phyloP scores from a whole-genome alignment of 2,329 filamentous ascomycete species.

The Fusarium sp. region DNA sequence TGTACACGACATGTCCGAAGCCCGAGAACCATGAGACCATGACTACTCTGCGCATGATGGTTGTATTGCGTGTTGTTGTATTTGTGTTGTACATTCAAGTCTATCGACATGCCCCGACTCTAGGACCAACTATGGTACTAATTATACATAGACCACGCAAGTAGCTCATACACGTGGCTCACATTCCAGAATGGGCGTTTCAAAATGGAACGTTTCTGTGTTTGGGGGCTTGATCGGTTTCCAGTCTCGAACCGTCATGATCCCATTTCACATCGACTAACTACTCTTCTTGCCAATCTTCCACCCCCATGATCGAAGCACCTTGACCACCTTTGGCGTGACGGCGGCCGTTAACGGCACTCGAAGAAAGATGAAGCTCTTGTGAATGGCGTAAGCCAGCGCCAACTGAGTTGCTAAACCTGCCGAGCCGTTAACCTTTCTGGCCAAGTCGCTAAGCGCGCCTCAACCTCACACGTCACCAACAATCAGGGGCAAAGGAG shows the following conservation, averaged over 20 bases:
- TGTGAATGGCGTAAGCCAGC: slow-evolving; percentile 96
- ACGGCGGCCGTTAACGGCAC: slow-evolving; percentile 91
- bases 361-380: slow-evolving; percentile 96
- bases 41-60: neutral
- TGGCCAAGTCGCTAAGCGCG: slow-evolving; percentile 15
- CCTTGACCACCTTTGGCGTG: slow-evolving; percentile 93
- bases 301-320: slow-evolving; percentile 88
- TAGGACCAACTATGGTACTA: slow-evolving; percentile 14
- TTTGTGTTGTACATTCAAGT: slow-evolving; percentile 18
- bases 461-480: slow-evolving; percentile 6
- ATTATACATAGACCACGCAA: slow-evolving; percentile 20
- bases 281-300: slow-evolving; percentile 80
- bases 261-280: slow-evolving; percentile 17
- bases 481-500: slow-evolving; percentile 5
- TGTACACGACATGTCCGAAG: neutral
- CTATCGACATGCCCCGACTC: slow-evolving; percentile 15
- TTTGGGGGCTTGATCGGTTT: slow-evolving; percentile 12
- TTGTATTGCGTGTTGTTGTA: neutral
- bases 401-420: slow-evolving; percentile 82
- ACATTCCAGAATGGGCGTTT: slow-evolving; percentile 13
- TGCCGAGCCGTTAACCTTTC: slow-evolving; percentile 48
- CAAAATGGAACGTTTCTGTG: slow-evolving; percentile 11
- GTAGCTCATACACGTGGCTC: slow-evolving; percentile 13
- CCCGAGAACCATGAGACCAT: neutral
- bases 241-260: slow-evolving; percentile 23